Percentiles rank a stretch among this genome's conserved stretches.
These are phyloP conservation scores for Monosiga brevicollis DNA, from an alignment of 78 protist genomes.

Conservation along the genomic window DNA sequence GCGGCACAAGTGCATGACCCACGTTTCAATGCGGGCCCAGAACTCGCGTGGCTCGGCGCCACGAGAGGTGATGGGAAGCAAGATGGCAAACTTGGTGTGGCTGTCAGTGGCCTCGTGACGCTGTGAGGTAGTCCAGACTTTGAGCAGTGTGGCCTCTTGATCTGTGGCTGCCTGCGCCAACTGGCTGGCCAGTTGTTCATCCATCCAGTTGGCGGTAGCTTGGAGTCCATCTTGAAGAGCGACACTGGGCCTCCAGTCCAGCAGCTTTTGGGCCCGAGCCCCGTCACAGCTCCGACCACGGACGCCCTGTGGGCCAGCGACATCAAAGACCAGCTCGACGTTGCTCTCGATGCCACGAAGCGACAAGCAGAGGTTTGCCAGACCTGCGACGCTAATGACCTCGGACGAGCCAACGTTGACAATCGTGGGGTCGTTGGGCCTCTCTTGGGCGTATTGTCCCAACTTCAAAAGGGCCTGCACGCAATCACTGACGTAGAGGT, in stretches of 20 bases:
- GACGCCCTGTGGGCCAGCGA: conserved; percentile 82
- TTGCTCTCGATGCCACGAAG: not conserved
- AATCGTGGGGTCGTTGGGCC: conserved; percentile 10
- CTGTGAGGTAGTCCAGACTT: not conserved
- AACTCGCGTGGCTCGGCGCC: not conserved
- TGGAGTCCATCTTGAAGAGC: conserved; percentile 54
- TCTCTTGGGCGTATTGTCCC: not conserved
- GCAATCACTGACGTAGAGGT: conserved; percentile 62
- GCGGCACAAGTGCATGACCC: not conserved
- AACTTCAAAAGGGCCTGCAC: conserved; percentile 54
- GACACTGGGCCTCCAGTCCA: conserved; percentile 65
- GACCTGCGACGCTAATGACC: conserved; percentile 59
- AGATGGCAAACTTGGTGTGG: not conserved
- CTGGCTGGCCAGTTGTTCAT: not conserved
- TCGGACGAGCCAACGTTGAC: conserved; percentile 71
- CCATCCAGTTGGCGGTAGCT: conserved; percentile 55
- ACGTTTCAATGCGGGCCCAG: not conserved
- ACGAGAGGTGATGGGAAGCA: not conserved
- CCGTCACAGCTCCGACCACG: conserved; percentile 77
- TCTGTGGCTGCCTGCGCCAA: not conserved
- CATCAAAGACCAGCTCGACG: conserved; percentile 41
- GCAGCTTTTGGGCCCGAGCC: conserved; percentile 55
- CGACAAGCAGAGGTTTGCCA: conserved; percentile 53
- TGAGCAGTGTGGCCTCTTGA: not conserved
- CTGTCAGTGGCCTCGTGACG: not conserved